phyloP scores from a whole-genome alignment of 2,329 filamentous ascomycete genomes.

The Dactylellina parvicollis region DNA sequence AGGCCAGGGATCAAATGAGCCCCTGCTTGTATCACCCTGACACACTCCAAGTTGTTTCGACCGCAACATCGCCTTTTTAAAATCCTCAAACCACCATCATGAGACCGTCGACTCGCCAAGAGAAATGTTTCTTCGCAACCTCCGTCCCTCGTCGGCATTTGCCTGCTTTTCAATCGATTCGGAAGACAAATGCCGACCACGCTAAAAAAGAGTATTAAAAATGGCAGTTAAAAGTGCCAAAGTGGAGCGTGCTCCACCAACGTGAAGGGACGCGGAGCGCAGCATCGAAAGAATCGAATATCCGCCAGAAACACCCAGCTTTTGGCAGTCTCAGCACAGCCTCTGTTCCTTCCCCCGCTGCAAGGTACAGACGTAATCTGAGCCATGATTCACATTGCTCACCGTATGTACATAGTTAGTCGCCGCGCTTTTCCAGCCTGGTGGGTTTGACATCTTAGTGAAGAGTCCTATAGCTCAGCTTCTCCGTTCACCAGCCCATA shows the following conservation, averaged over 20 bases:
- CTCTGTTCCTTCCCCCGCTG: conserved; percentile 19
- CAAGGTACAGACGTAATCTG: conserved; percentile 31
- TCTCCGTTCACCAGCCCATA: conserved; percentile 6
- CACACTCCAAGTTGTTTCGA: background rate
- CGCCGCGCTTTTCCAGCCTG: background rate
- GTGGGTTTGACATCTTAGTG: background rate
- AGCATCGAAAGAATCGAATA: background rate
- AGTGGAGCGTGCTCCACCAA: background rate
- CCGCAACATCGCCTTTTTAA: background rate
- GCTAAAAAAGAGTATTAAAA: no score
- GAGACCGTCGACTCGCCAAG: no score
- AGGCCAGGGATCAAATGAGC: background rate
- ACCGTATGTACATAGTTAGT: background rate
- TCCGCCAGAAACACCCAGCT: background rate
- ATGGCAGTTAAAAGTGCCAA: no score
- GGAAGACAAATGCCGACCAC: no score
- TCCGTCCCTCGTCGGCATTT: background rate
- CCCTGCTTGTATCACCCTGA: background rate
- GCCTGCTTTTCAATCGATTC: no score
- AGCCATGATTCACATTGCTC: no score
- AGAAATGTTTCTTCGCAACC: background rate
- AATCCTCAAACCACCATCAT: background rate
- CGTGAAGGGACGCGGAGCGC: background rate
- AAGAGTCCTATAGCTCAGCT: background rate
- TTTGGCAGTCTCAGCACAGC: conserved; percentile 26